Base-by-base conservation (phyloP, 108 stramenopile species). In the Craspedostauros australis region DNA sequence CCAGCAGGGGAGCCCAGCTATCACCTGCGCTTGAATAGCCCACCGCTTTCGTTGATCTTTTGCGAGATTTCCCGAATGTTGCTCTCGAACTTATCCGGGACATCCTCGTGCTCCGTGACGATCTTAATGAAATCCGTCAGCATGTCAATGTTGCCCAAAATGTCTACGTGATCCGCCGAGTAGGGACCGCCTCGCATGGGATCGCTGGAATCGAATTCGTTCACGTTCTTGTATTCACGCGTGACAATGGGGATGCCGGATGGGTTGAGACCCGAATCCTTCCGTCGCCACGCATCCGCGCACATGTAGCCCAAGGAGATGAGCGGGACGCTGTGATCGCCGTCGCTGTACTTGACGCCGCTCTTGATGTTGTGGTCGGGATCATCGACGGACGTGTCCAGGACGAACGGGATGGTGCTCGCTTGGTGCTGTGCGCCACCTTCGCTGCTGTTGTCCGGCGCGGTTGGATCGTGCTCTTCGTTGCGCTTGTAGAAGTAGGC, bases 271-370 rank as follows among this genome's bases (percentile, higher is more conserved):
- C 43, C 52, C n/a, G 65, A 62, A 31, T 67, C 66, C 18, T 62
- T 49, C 14, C 60, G 24, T 26, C 60, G 30, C 86, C 88, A 95
- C 7, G 72, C 68, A 57, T 77, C 76, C 15, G 55, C 72, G 57
- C 94, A 92, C 65, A 88, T 77, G 66, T 88, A 91, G 23, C 94
- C 94, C 16, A 92, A 56, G 24, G 77, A 79, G 21, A 85, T 28
- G 8, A 95, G 70, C n/a, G 94, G 90, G 1, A 92, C 94, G 9
- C 70, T 75, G 3, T 73, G 86, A 68, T 95, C 94, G 15, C 94
- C 94, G 50, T 92, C 84, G 18, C 58, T 58, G 45, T 63, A 76
- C 22, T 58, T 62, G 16, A 90, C 69, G 2, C 94, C 94, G 46
- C 69, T 61, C 2, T 46, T 60, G 32, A 87, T 61, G 21, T 82